Evolutionary conservation across 768 basidiomycete species (phyloP).

Genomic region (Antrodiella citrinella): DNA sequence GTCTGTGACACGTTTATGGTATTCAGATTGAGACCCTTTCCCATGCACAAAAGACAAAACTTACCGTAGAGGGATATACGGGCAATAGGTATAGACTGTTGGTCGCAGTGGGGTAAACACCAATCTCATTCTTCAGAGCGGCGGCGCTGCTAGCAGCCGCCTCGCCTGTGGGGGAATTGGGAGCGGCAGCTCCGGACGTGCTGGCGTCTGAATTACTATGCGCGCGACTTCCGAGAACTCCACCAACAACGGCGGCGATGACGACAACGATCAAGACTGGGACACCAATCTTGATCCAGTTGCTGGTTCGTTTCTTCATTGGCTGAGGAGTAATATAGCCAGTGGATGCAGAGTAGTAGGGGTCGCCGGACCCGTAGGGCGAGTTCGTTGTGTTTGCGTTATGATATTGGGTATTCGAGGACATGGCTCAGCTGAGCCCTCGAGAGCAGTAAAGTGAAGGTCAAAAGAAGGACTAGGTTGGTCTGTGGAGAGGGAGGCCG

Average conservation of each 20-base stretch:
- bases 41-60: conserved; percentile 23
- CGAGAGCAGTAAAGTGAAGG: conserved; percentile 4
- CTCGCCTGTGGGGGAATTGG: conserved; percentile 13
- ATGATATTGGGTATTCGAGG: conserved; percentile 26
- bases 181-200: conserved; percentile 17
- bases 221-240: conserved; percentile 65
- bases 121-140: conserved; percentile 52
- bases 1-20: conserved; percentile 51
- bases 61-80: conserved; percentile 80
- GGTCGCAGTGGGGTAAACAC: conserved; percentile 70
- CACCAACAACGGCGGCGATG: conserved; percentile 64
- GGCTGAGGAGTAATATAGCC: conserved; percentile 54
- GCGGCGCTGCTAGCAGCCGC: conserved; percentile 49
- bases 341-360: conserved; percentile 61
- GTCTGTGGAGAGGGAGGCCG: conserved; percentile 6
- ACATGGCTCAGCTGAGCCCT: conserved; percentile 25
- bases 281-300: conserved; percentile 71
- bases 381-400: conserved; percentile 25
- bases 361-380: conserved; percentile 56
- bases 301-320: conserved; percentile 47
- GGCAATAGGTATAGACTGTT: conserved; percentile 75
- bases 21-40: background rate
- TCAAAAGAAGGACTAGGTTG: conserved; percentile 12
- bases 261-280: conserved; percentile 60
- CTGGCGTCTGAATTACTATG: conserved; percentile 31